phyloP scores from a whole-genome alignment of 306 rosid genomes.

The Cicer arietinum region DNA sequence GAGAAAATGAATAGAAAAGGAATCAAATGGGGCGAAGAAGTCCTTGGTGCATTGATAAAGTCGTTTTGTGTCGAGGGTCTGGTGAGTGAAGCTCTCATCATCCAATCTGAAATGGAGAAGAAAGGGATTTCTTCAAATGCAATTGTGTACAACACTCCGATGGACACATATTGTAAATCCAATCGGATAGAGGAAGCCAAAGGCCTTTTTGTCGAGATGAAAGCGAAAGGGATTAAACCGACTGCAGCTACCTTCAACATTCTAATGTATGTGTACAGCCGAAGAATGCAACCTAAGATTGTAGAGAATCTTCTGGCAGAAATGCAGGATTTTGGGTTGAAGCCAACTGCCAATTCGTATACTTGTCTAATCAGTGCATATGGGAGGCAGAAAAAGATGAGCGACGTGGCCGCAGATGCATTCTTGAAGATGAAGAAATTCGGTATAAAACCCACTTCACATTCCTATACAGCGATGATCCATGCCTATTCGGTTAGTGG shows the following conservation, averaged over 20 bases:
- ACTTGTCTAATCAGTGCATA: conserved; percentile 87
- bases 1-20: conserved; percentile 89
- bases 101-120: conserved; percentile 78
- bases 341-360: conserved; percentile 75
- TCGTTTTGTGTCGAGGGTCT: conserved; percentile 87
- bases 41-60: conserved; percentile 76
- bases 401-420: conserved; percentile 89
- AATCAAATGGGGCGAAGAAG: conserved; percentile 78
- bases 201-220: conserved; percentile 87
- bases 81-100: conserved; percentile 76
- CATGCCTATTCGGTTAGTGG: conserved; percentile 84
- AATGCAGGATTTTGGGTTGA: conserved; percentile 81
- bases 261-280: conserved; percentile 78
- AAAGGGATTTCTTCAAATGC: conserved; percentile 71
- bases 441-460: conserved; percentile 79
- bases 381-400: conserved; percentile 73
- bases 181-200: conserved; percentile 86
- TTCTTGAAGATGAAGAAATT: conserved; percentile 83
- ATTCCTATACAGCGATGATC: conserved; percentile 85
- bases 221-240: conserved; percentile 73
- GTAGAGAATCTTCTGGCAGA: conserved; percentile 79
- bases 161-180: conserved; percentile 73
- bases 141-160: conserved; percentile 74
- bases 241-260: conserved; percentile 71
- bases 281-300: conserved; percentile 84